Evolutionary conservation across 192 early-diverging fungal genomes (phyloP).

Genomic region (Fimicolochytrium jonesii): DNA sequence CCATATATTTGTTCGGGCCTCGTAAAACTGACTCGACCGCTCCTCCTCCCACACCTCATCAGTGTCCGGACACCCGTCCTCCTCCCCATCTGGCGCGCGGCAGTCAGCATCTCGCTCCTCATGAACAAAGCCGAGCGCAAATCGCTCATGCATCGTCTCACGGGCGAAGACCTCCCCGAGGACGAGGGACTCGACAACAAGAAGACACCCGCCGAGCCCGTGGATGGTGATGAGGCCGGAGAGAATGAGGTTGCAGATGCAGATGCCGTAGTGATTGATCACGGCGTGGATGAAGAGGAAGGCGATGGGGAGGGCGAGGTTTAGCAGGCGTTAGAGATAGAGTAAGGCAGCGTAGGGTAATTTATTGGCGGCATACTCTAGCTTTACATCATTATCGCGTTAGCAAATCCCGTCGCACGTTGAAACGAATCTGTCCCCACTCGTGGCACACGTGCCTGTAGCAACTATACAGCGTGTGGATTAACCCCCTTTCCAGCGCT

Average conservation of each 20-base stretch:
- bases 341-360: too few relatives aligned
- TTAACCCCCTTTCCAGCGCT: too few relatives aligned
- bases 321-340: not conserved
- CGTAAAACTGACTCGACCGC: not conserved
- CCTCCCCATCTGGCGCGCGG: constrained; percentile 49
- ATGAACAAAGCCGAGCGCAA: constrained; percentile 46
- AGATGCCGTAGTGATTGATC: not conserved
- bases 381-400: too few relatives aligned
- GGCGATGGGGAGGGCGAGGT: not conserved
- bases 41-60: too few relatives aligned
- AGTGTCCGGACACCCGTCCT: constrained; percentile 27
- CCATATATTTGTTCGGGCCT: too few relatives aligned
- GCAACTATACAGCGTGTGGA: too few relatives aligned
- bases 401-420: too few relatives aligned
- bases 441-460: too few relatives aligned
- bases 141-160: constrained; percentile 37
- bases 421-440: too few relatives aligned
- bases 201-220: not conserved
- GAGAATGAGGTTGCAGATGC: not conserved
- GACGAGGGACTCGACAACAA: constrained; percentile 8
- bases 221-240: constrained; percentile 1
- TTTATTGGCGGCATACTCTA: too few relatives aligned
- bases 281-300: not conserved
- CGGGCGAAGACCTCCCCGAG: constrained; percentile 23
- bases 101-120: constrained; percentile 43